Base-by-base conservation (phyloP, 495 filamentous ascomycete genomes). In the Aspergillus campestris region DNA sequence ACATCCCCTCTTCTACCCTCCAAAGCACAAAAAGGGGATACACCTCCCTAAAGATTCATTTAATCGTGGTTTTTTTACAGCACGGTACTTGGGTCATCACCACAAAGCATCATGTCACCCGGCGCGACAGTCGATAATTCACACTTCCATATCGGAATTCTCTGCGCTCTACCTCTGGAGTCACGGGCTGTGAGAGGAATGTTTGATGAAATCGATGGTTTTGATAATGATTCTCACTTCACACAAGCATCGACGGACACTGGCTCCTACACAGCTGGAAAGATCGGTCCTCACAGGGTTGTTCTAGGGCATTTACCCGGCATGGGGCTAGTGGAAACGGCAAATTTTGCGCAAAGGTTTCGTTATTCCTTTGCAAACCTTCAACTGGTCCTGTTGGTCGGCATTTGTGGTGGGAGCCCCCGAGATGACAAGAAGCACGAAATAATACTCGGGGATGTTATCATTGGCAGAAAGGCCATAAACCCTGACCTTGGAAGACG, bases 371-470 rank as follows among this genome's bases (percentile, higher is more conserved):
- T 53, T 34, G 38, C 39, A n/a, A 37, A 10, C 7, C 49, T 65
- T 6, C 47, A 49, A 6, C 54, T 65, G 8, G 54, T 47, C 3
- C 42, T 65, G 11, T 38, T 62, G 7, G 52, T 62, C 7, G 61
- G 61, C 3, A 49, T 67, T 27, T 67, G 62, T 39, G 60, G 63
- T 27, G 61, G 53, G 5, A 48, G 63, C 15, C 61, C 65, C 5
- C 36, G 18, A 24, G 18, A 59, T 13, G 29, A 31, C 35, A 44
- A 45, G 7, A 24, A 15, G 7, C 37, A 45, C 7, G 56, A 60
- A 13, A 49, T 65, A 9, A 42, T 67, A 9, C 45, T 71, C 1
- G 70, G 71, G 8, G 69, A 75, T 45, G 67, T 73, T 1, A 48
- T 73, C 13, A 61, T 75, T 12, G 65, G 64, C 49, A 61, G 53